phyloP scores from a whole-genome alignment of 208 protist genomes.

The Leishmania major region DNA sequence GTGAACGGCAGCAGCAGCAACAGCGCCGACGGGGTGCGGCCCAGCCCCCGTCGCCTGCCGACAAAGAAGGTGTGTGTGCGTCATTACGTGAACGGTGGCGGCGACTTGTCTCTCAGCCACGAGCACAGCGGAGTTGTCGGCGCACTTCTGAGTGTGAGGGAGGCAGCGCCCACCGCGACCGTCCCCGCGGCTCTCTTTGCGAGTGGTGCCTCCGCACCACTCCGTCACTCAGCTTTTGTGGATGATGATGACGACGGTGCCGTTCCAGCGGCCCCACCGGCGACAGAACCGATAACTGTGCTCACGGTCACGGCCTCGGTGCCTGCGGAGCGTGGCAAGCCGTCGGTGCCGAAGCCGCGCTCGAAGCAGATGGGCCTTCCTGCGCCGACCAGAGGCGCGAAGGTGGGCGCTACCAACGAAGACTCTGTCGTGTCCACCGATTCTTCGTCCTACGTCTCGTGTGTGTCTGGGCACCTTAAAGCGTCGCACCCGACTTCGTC shows the following conservation, averaged over 20 bases:
- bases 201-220: not conserved
- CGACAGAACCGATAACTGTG: not conserved
- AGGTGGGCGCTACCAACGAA: not conserved
- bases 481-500: not conserved
- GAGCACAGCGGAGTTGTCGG: constrained; percentile 1
- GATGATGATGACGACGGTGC: not conserved
- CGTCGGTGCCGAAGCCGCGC: constrained; percentile 17
- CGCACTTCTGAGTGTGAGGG: constrained; percentile 8
- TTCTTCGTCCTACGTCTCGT: not conserved
- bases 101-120: constrained; percentile 1
- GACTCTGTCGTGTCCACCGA: not conserved
- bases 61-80: constrained; percentile 38
- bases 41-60: constrained; percentile 28
- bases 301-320: not conserved
- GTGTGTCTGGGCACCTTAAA: not conserved
- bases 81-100: constrained; percentile 20
- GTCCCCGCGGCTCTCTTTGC: not conserved
- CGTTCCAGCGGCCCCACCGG: not conserved
- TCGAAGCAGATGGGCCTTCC: constrained; percentile 13
- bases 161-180: not conserved
- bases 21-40: not conserved
- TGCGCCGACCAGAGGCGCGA: not conserved
- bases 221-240: not conserved
- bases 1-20: not conserved
- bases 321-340: not conserved